Base-by-base conservation (phyloP, 192 early-diverging fungal species). In the Cetraspora pellucida region DNA sequence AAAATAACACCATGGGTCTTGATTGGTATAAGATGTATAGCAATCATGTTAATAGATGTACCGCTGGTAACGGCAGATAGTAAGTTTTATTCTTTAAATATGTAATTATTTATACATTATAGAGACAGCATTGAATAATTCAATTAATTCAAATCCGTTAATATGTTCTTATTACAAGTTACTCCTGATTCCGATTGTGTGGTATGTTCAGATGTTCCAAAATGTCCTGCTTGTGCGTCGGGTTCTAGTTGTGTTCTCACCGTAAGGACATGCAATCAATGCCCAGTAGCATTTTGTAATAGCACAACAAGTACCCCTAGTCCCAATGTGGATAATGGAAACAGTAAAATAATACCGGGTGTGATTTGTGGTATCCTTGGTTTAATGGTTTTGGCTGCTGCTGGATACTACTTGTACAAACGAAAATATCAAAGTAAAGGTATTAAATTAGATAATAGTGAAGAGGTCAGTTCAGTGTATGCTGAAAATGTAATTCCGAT, bases 401-500 rank as follows among this genome's bases (percentile, higher is more conserved):
- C 43, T 21, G 45, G 23, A n/a, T 64, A 25, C 19, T 31, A 31
- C 25, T n/a, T 8, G 43, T 28, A 28, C 19, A 60, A 17, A 75
- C 73, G 60, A 46, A 59, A 9, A 30, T 17, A 13, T 49, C 27
- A 23, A 60, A 25, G 1, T 49, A 10, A 30, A 16, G 44, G 55
- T 17, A 28, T 31, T 23, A 49, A 31, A 71, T 60, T 46, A 30
- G 45, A 49, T 19, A 50, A 47, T 49, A 25, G 28, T 46, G 23
- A 63, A n/a, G 43, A 46, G 47, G 25, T 45, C 31, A 63, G n/a
- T n/a, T 63, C 59, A 49, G 3, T 63, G 17, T n/a, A 50, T 49
- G n/a, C 21, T 10, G 70, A 57, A 55, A 75, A 75, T 46, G 73
- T 75, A 21, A 75, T 75, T 63, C 73, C 73, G 27, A 75, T 75